Evolutionary conservation across 768 basidiomycete species (phyloP), one percentile per base, ranked within the genome.

Genomic region (Paxillus rubicundulus): DNA sequence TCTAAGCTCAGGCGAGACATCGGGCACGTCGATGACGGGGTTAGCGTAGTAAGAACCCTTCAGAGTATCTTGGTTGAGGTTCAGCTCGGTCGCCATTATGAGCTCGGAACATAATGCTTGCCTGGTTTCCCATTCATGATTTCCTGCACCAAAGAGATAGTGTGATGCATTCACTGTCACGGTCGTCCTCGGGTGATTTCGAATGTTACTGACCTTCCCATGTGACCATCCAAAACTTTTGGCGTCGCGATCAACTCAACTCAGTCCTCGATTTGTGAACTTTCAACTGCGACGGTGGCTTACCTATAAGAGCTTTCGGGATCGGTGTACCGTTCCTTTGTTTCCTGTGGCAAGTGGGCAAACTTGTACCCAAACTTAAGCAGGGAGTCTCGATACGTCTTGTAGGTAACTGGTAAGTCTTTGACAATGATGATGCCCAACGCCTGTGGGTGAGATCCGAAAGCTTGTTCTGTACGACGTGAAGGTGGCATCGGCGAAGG

Each of bases 41-140:
- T 75, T 83, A 53, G 92, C 94, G 66, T 99, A 99, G 73, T 85
- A 99, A 0, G 90, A 93, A 3, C 95, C 96, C 68, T 98, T 98
- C 61, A 95, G 73, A 2, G 79, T 74, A 67, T 98, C 93, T 86
- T 67, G 60, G 17, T 52, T 17, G n/a, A 36, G 24, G 32, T 20
- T 59, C 20, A 49, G 46, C 42, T 45, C 39, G 14, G 49, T 30
- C 34, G 30, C 49, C n/a, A 36, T 17, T 21, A 47, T 13, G 16
- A 30, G 2, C 30, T 13, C 27, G 48, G 17, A 17, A 50, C 16
- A 43, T 48, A 12, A 12, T n/a, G 47, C 64, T 57, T 54, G 81
- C 87, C 90, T 58, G 87, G 89, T 60, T 83, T 86, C 28, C 95
- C 95, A 62, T 98, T 98, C 94, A 98, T 97, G 42, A 95, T 83